Base-by-base conservation (phyloP, 2,329 filamentous ascomycete species). In the Apiospora pterosperma region DNA sequence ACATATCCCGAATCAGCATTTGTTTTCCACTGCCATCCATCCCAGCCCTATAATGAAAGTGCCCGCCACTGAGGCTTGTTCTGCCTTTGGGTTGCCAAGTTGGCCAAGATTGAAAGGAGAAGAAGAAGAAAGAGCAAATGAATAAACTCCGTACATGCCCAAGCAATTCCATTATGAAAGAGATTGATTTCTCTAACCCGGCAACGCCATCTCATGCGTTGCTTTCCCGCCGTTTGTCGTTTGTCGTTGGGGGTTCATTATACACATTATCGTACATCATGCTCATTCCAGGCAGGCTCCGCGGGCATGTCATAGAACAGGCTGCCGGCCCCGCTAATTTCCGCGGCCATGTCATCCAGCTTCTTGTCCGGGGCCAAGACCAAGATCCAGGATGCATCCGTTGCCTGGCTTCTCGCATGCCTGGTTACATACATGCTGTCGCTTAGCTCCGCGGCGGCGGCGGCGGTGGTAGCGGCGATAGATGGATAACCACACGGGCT, bases 341-440 rank as follows among this genome's bases (percentile, higher is more conserved):
- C 28, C 0, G 69, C 67, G 34, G 59, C 64, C 14, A 64, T 62
- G 21, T 61, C 25, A 36, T 66, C 61, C 25, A 59, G 60, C 23
- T 36, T 52, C 3, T 25, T n/a, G 21, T 21, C 19, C n/a, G 59
- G 31, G 6, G 63, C 19, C 12, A 38, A 10, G 23, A 52, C 39
- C 23, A 14, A 42, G 36, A 23, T 66, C 42, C 11, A 68, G 44
- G 2, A 64, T 42, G 31, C 41, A 66, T 66, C 65, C 4, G 70
- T 68, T 21, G 61, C 55, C 16, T 61, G 61, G 41, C 68, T 70
- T 2, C 48, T 60, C 1, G 67, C 31, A 2, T 21, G 23, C 3
- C 61, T 36, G 8, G 64, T n/a, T 14, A 68, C 36, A n/a, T 68
- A 34, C 42, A 69, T 63, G 39, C 52, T 64, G 7, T 64, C 65